Percentiles rank a stretch among this genome's conserved stretches.
Conservation (phyloP, 306 rosid species). For the Arachis stenosperma region DNA sequence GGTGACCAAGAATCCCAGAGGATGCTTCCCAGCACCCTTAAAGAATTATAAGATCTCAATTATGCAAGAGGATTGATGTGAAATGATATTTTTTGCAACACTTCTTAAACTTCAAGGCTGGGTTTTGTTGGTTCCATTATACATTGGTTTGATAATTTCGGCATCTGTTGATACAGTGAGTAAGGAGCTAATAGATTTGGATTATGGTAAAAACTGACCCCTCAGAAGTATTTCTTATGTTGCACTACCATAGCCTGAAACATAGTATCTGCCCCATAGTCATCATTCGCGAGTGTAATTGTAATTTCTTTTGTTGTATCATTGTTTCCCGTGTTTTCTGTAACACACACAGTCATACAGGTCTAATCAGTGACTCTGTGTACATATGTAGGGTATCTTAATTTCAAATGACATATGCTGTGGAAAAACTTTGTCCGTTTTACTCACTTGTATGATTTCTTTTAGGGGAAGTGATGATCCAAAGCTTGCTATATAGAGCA, state of each 20-base stretch:
- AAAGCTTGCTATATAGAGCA: not conserved
- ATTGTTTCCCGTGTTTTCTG: slow-evolving; percentile 36
- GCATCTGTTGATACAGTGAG: slow-evolving; percentile 43
- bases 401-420: slow-evolving; percentile 23
- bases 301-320: slow-evolving; percentile 47
- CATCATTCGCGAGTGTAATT: slow-evolving; percentile 36
- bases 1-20: slow-evolving; percentile 17
- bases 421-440: slow-evolving; percentile 15
- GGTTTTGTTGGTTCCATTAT: slow-evolving; percentile 41
- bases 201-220: slow-evolving; percentile 38
- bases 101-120: slow-evolving; percentile 29
- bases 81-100: slow-evolving; percentile 26
- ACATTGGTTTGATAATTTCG: slow-evolving; percentile 38
- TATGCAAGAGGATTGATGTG: slow-evolving; percentile 19
- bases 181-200: slow-evolving; percentile 47
- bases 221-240: slow-evolving; percentile 26
- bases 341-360: slow-evolving; percentile 22
- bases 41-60: slow-evolving; percentile 33
- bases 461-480: not conserved
- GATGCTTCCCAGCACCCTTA: slow-evolving; percentile 32
- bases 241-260: slow-evolving; percentile 26
- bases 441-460: not conserved
- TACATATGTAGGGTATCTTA: slow-evolving; percentile 29
- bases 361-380: slow-evolving; percentile 26
- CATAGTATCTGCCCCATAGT: slow-evolving; percentile 15